Evolutionary conservation across 2,329 filamentous ascomycete genomes (phyloP).

Genomic region (Botryotinia convoluta): DNA sequence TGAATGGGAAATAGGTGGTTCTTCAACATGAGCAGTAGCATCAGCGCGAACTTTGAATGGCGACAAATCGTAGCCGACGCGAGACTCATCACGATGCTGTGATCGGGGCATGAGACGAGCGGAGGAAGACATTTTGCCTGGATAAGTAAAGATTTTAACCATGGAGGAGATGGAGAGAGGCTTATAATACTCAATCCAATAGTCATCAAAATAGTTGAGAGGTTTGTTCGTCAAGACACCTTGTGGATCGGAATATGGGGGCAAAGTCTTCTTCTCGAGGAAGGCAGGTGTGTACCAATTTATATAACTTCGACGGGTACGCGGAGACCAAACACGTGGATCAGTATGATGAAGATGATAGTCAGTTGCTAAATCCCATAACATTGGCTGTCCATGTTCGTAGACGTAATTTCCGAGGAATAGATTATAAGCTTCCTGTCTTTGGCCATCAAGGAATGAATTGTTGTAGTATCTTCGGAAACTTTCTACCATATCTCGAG

Average conservation of each 20-base stretch:
- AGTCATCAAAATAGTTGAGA: slow-evolving; percentile 72
- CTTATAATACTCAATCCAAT: slow-evolving; percentile 96
- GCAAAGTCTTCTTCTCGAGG: slow-evolving; percentile 56
- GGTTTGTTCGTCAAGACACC: slow-evolving; percentile 30
- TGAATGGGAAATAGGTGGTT: slow-evolving; percentile 44
- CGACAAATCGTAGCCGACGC: slow-evolving; percentile 66
- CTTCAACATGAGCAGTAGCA: slow-evolving; percentile 55
- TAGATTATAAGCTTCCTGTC: slow-evolving; percentile 96
- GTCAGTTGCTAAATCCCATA: slow-evolving; percentile 93
- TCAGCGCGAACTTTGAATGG: slow-evolving; percentile 80
- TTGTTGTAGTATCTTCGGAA: slow-evolving; percentile 99
- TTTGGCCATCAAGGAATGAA: slow-evolving; percentile 94
- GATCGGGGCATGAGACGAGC: slow-evolving; percentile 78
- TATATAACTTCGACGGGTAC: slow-evolving; percentile 70
- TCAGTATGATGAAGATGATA: slow-evolving; percentile 93
- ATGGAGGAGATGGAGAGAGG: slow-evolving; percentile 85
- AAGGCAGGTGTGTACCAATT: slow-evolving; percentile 80
- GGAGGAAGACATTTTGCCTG: slow-evolving; percentile 77
- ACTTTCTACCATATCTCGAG: slow-evolving; percentile 97
- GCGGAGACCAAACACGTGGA: slow-evolving; percentile 69
- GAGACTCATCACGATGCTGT: slow-evolving; percentile 64
- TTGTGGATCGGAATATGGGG: slow-evolving; percentile 27
- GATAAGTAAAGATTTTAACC: slow-evolving; percentile 83
- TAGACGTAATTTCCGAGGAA: slow-evolving; percentile 97
- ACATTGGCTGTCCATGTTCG: slow-evolving; percentile 81